Conservation (phyloP, 345 rosid genomes). For the Brassica incana region DNA sequence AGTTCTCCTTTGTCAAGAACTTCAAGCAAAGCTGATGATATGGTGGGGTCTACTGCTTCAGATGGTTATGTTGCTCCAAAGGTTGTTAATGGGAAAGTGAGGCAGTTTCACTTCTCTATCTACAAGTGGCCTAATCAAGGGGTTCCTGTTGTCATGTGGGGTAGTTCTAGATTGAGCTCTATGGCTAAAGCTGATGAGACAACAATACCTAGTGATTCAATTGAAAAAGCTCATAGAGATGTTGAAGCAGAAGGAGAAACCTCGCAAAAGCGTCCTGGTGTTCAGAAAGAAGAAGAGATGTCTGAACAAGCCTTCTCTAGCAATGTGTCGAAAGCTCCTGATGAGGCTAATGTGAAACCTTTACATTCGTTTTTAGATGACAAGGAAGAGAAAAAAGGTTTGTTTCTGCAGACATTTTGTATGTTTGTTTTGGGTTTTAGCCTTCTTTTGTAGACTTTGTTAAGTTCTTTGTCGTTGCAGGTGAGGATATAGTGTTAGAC, state of each 20-base stretch:
- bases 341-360: not conserved
- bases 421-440: conserved; percentile 13
- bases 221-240: not conserved
- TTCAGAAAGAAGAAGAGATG: conserved; percentile 18
- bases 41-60: conserved; percentile 26
- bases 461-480: conserved; percentile 45
- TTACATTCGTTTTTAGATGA: conserved; percentile 1
- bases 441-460: conserved; percentile 13
- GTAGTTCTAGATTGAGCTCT: conserved; percentile 46
- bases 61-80: conserved; percentile 34
- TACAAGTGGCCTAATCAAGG: conserved; percentile 92
- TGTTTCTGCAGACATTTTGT: not conserved
- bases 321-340: not conserved
- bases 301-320: conserved; percentile 23
- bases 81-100: conserved; percentile 29
- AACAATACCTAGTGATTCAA: not conserved
- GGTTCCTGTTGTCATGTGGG: conserved; percentile 48
- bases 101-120: conserved; percentile 82
- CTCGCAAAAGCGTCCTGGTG: conserved; percentile 13
- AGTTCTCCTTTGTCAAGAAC: conserved; percentile 51
- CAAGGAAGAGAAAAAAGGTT: conserved; percentile 38
- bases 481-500: conserved; percentile 28
- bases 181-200: conserved; percentile 38
- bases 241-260: not conserved
- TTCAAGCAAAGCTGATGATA: conserved; percentile 44